A percentile compares a stretch with the other conserved stretches of the same genome.
Conservation (phyloP, 441 rosid genomes). For the Gossypium laxum region DNA sequence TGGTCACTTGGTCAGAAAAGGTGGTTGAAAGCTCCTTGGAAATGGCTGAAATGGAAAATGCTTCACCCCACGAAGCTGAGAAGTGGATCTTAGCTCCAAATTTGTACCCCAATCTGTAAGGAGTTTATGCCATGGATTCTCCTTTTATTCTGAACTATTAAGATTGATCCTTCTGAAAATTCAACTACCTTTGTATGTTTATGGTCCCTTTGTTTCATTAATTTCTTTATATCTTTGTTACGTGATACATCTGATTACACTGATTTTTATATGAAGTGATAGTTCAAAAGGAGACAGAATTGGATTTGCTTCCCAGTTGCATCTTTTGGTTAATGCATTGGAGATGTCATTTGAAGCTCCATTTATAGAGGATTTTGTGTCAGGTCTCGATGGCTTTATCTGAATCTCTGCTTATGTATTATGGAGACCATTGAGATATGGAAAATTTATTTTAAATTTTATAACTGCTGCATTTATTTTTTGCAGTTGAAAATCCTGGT, state of each 20-base stretch:
- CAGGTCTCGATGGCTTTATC: constrained; percentile 49
- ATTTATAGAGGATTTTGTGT: constrained; percentile 88
- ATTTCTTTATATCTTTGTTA: constrained; percentile 15
- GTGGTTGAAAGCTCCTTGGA: constrained; percentile 71
- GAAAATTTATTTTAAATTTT: background rate
- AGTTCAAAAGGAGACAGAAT: constrained; percentile 45
- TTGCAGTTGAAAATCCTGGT: constrained; percentile 63
- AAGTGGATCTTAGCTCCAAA: constrained; percentile 68
- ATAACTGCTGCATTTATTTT: constrained; percentile 4
- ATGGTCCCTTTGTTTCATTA: constrained; percentile 15
- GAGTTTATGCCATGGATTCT: constrained; percentile 18
- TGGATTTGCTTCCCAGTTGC: constrained; percentile 82
- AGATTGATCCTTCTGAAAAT: background rate
- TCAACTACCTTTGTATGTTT: background rate
- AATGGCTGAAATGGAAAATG: constrained; percentile 96
- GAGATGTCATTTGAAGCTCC: constrained; percentile 62
- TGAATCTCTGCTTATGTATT: constrained; percentile 10
- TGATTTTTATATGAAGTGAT: constrained; percentile 35
- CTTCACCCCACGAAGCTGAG: constrained; percentile 86
- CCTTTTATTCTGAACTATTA: constrained; percentile 7
- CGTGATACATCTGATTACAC: constrained; percentile 1
- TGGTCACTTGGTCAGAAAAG: constrained; percentile 65
- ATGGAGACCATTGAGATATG: background rate
- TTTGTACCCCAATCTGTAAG: constrained; percentile 63
- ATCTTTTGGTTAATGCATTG: constrained; percentile 65